phyloP scores from a whole-genome alignment of 768 basidiomycete species.

The Russula emetica region DNA sequence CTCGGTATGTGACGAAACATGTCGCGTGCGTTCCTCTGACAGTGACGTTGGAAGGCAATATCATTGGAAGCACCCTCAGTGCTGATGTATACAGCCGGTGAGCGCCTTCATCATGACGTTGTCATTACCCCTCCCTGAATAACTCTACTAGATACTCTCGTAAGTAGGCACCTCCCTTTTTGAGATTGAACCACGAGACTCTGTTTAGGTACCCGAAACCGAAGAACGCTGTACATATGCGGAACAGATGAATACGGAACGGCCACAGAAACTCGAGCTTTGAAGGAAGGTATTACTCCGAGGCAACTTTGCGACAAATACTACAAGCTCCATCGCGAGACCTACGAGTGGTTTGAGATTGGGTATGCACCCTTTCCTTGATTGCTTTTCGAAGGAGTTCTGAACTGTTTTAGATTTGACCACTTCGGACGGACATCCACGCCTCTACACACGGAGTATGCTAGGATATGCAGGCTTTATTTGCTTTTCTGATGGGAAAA shows the following conservation, averaged over 20 bases:
- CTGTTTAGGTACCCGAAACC: slow-evolving; percentile 62
- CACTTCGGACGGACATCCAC: slow-evolving; percentile 95
- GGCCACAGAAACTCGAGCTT: slow-evolving; percentile 94
- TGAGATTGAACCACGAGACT: slow-evolving; percentile 17
- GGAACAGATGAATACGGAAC: slow-evolving; percentile 99
- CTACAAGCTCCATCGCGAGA: slow-evolving; percentile 79
- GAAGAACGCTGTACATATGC: slow-evolving; percentile 89
- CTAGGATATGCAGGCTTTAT: not conserved
- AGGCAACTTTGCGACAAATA: slow-evolving; percentile 88
- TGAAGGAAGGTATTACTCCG: slow-evolving; percentile 81
- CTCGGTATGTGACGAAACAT: slow-evolving; percentile 53
- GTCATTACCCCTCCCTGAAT: slow-evolving; percentile 12
- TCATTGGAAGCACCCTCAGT: slow-evolving; percentile 93
- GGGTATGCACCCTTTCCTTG: slow-evolving; percentile 46
- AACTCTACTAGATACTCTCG: slow-evolving; percentile 50
- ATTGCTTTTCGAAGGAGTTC: not conserved
- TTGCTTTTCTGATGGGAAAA: slow-evolving; percentile 4
- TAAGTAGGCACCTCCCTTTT: slow-evolving; percentile 35
- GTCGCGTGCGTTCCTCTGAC: not conserved
- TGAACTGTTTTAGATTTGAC: slow-evolving; percentile 64
- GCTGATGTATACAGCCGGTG: slow-evolving; percentile 96
- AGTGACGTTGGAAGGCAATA: slow-evolving; percentile 54
- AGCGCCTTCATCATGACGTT: slow-evolving; percentile 32
- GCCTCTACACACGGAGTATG: slow-evolving; percentile 80
- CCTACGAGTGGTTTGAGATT: slow-evolving; percentile 98